These are phyloP conservation scores for Kodamaea jinghongensis DNA, from an alignment of 805 yeast genomes.

Conservation along the genomic window DNA sequence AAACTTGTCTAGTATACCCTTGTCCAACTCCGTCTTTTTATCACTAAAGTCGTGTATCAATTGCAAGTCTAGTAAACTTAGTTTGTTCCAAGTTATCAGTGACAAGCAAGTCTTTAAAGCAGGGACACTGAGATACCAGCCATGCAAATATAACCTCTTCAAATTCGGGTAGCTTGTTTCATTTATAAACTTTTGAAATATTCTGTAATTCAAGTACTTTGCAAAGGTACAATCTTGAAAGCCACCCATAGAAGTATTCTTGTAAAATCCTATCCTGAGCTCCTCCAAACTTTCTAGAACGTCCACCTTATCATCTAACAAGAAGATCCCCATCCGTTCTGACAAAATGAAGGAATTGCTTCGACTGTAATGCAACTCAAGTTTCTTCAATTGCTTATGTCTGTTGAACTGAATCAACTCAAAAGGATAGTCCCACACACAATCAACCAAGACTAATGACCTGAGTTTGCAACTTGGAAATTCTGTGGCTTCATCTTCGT, in stretches of 20 bases:
- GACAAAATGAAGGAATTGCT: constrained; percentile 34
- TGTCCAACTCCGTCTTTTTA: constrained; percentile 8
- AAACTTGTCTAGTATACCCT: constrained; percentile 3
- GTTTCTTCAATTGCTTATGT: constrained; percentile 18
- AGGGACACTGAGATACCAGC: constrained; percentile 22
- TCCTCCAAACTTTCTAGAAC: constrained; percentile 15
- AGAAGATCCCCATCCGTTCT: constrained; percentile 35
- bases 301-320: constrained; percentile 19
- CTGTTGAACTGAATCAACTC: constrained; percentile 35
- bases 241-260: constrained; percentile 10
- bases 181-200: constrained; percentile 11
- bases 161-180: constrained; percentile 16
- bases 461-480: constrained; percentile 14
- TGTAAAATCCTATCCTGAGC: constrained; percentile 15
- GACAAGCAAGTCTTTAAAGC: constrained; percentile 2
- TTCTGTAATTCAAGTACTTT: constrained; percentile 11
- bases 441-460: constrained; percentile 35
- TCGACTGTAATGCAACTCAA: constrained; percentile 25
- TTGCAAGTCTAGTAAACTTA: constrained; percentile 10
- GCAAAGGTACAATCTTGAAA: constrained; percentile 11
- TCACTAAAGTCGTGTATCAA: constrained; percentile 10
- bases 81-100: constrained; percentile 5
- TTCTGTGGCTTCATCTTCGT: constrained; percentile 16
- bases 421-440: constrained; percentile 61
- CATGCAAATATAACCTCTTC: constrained; percentile 15